Percentiles rank a stretch among this genome's conserved stretches.
phyloP scores from a whole-genome alignment of 768 basidiomycete genomes.

The Omphalotus guepiniiformis region DNA sequence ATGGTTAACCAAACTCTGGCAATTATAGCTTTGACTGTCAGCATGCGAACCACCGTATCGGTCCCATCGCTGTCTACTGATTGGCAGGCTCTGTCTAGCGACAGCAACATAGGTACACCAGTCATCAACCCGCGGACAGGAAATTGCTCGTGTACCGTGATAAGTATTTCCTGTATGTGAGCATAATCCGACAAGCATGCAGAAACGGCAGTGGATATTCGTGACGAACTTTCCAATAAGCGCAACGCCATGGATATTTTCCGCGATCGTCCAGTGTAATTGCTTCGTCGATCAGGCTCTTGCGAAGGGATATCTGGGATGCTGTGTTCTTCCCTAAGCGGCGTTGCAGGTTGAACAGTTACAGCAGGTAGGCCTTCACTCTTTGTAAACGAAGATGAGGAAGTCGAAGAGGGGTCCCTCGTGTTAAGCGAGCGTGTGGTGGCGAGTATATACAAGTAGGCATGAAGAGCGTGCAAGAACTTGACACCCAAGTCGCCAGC shows the following conservation, averaged over 20 bases:
- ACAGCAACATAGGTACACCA: slow-evolving; percentile 84
- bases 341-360: slow-evolving; percentile 28
- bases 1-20: slow-evolving; percentile 63
- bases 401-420: slow-evolving; percentile 31
- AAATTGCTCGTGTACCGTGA: slow-evolving; percentile 62
- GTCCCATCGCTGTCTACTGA: slow-evolving; percentile 36
- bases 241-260: slow-evolving; percentile 56
- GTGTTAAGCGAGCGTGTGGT: slow-evolving; percentile 63
- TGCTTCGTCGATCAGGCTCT: slow-evolving; percentile 37
- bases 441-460: slow-evolving; percentile 75
- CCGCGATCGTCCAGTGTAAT: slow-evolving; percentile 45
- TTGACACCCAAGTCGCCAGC: slow-evolving; percentile 59
- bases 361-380: slow-evolving; percentile 23
- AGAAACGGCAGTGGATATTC: slow-evolving; percentile 38
- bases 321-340: slow-evolving; percentile 22
- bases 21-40: slow-evolving; percentile 59
- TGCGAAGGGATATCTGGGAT: slow-evolving; percentile 27
- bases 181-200: slow-evolving; percentile 75
- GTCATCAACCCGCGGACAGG: slow-evolving; percentile 72
- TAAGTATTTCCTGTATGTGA: slow-evolving; percentile 64
- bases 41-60: slow-evolving; percentile 38
- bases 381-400: slow-evolving; percentile 35
- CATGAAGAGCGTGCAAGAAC: slow-evolving; percentile 77
- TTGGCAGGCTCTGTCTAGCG: slow-evolving; percentile 53
- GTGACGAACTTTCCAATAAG: slow-evolving; percentile 39